Base-by-base conservation (phyloP, 1,284 basidiomycete genomes). In the Pyrrhoderma lamaoense region DNA sequence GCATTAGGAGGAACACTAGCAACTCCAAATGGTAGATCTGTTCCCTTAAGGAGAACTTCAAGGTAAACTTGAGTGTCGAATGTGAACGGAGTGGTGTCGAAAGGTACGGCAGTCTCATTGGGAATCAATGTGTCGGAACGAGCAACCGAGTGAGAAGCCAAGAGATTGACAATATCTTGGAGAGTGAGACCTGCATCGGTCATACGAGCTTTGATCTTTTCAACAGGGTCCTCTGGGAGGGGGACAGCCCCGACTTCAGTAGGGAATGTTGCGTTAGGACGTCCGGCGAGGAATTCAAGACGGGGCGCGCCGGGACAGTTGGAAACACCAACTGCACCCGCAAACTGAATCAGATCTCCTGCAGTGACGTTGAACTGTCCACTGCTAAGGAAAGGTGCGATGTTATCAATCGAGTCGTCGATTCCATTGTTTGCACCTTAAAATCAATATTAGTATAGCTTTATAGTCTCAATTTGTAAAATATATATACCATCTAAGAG, bases 301-400 rank as follows among this genome's bases (percentile, higher is more conserved):
- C 47, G 61, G 40, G 64, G 62, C 34, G 63, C 62, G 47, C 63
- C 63, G 16, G 64, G 62, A 54, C 64, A 65, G 58, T 64, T 64
- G 43, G 58, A 40, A 25, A 39, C 53, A 23, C 55, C 63, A 47
- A 65, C 61, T 14, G 62, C 63, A 37, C 63, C 63, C 3, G 63
- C 64, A 46, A 65, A 63, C 36, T 64, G 62, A 44, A 65, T 62
- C 53, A 64, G 61, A 54, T 65, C 64, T 36, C 57, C 64, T 40
- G 56, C 54, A 27, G 56, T 56, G 54, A 65, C 59, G 53, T 61
- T 60, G 57, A 59, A 58, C n/a, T 40, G 5, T 5, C 27, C 27
- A 21, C 48, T 55, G 21, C 48, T 47, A 37, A 63, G 44, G 57
- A 65, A 60, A 4, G 62, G 64, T 42, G 42, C 38, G 42, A 64